Base-by-base conservation (phyloP, 1,284 basidiomycete genomes). In the Takashimella koratensis region DNA sequence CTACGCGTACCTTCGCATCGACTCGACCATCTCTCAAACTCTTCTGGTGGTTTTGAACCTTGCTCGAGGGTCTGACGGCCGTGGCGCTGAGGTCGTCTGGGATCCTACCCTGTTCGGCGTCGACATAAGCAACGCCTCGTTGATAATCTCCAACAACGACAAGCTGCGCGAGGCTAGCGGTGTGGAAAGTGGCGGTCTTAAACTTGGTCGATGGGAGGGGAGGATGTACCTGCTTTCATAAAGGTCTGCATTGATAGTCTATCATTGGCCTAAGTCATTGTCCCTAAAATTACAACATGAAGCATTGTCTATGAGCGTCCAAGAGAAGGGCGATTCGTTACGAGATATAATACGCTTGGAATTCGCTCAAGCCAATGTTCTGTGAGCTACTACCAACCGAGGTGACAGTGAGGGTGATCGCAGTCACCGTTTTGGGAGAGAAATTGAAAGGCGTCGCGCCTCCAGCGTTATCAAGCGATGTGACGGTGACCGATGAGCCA, bases 1-100 rank as follows among this genome's bases (percentile, higher is more conserved):
- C 47, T 68, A 75, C 59, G 60, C 68, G 24, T 78, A 70, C 60
- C 59, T 69, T 51, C 74, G 76, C 49, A 54, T 68, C 10, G 60
- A 63, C 27, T 55, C 58, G 11, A 61, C 58, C 2, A 62, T 62
- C 40, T 44, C 43, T 21, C 59, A 66, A 27, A 54, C 51, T 20
- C 52, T 63, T 11, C 51, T 71, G n/a, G 58, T 75, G 41, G 56
- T 67, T 3, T 65, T 75, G 55, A 73, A 74, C 63, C 69, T 75
- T 22, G 54, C 65, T 3, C 51, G 62, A 26, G 61, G 59, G 2
- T 39, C 44, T 11, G 54, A 60, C 23, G 56, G 64, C 0, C 42
- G 54, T 3, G 68, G 65, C 3, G 49, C 43, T 8, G 25, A 44
- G 5, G 46, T 52, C 16, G 55, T 54, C 5, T 19, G 52, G 10